Conservation (phyloP, 2,329 filamentous ascomycete genomes). For the Diaporthe sp. region DNA sequence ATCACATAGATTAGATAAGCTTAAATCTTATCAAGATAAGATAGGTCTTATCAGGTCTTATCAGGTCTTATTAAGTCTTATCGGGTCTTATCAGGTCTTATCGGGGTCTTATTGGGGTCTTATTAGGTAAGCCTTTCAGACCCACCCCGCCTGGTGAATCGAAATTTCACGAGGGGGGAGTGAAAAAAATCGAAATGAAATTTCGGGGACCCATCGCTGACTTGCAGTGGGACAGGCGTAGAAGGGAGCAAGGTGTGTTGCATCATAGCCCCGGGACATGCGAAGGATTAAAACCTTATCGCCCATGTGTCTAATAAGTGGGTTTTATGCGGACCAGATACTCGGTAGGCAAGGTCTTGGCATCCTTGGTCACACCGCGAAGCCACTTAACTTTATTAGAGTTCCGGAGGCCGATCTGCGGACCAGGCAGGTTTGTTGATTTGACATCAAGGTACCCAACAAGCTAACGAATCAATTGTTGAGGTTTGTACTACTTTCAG, state of each 20-base stretch:
- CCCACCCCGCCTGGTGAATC: too few species aligned
- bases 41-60: too few species aligned
- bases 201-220: too few species aligned
- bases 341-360: constrained; percentile 2
- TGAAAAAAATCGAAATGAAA: too few species aligned
- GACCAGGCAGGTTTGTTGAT: background rate
- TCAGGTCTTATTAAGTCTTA: too few species aligned
- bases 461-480: background rate
- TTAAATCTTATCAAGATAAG: too few species aligned
- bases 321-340: background rate
- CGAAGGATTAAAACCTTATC: background rate
- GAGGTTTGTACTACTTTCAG: background rate
- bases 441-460: background rate
- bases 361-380: background rate
- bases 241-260: background rate
- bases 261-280: too few species aligned
- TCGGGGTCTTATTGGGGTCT: too few species aligned
- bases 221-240: background rate
- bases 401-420: background rate
- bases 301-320: background rate
- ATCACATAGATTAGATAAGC: too few species aligned
- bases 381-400: background rate
- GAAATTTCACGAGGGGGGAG: too few species aligned
- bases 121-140: too few species aligned
- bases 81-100: too few species aligned